Evolutionary conservation across 2,329 filamentous ascomycete species (phyloP).

Genomic region (Akanthomyces lecanii): DNA sequence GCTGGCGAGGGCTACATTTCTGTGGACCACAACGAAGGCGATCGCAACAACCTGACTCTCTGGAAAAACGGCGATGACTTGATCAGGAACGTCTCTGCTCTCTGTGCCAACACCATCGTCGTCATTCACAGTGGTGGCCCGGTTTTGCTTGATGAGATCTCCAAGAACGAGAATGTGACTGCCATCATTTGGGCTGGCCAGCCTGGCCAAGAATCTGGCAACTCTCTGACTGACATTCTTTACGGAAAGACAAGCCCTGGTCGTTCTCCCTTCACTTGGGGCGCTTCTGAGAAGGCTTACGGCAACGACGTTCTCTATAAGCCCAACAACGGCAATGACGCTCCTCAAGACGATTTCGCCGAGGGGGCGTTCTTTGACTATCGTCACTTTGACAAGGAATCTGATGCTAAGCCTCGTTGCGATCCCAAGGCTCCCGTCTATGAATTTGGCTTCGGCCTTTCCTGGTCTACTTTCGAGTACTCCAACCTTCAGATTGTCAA

Average conservation of each 20-base stretch:
- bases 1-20: slow-evolving; percentile 83
- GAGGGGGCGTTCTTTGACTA: slow-evolving; percentile 78
- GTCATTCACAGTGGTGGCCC: slow-evolving; percentile 83
- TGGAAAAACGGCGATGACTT: slow-evolving; percentile 80
- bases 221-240: slow-evolving; percentile 74
- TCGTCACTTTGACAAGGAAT: slow-evolving; percentile 61
- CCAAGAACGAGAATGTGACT: slow-evolving; percentile 72
- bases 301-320: slow-evolving; percentile 62
- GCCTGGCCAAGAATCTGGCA: slow-evolving; percentile 79
- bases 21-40: slow-evolving; percentile 78
- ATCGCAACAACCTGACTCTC: slow-evolving; percentile 87
- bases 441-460: slow-evolving; percentile 77
- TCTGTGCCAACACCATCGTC: slow-evolving; percentile 86
- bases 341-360: slow-evolving; percentile 68
- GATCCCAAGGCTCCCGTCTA: slow-evolving; percentile 61
- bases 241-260: slow-evolving; percentile 78
- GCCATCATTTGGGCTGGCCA: slow-evolving; percentile 80
- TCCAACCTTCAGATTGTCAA: slow-evolving; percentile 59
- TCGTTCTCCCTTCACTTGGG: slow-evolving; percentile 78
- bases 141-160: slow-evolving; percentile 71
- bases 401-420: slow-evolving; percentile 29
- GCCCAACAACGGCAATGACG: slow-evolving; percentile 61
- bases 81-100: slow-evolving; percentile 71
- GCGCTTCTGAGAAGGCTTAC: slow-evolving; percentile 61
- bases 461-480: slow-evolving; percentile 75